Percentiles rank a stretch among this genome's conserved stretches.
Conservation (phyloP, 2,329 filamentous ascomycete genomes). For the Fusarium burgessii region DNA sequence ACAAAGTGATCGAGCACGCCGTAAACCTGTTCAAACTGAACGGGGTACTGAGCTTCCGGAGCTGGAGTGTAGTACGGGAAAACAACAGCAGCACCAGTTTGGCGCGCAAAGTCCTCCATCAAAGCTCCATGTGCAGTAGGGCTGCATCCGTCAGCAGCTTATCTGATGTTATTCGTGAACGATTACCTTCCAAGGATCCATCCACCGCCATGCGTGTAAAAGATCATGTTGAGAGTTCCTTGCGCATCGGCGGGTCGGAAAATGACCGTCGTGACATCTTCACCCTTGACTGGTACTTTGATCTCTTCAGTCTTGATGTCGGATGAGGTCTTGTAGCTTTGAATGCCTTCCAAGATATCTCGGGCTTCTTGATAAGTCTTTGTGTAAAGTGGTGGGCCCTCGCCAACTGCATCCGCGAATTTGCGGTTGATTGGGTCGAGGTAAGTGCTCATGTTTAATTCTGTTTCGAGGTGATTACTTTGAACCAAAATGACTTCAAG, state of each 20-base stretch:
- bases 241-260: constrained; percentile 7
- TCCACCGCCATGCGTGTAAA: constrained; percentile 29
- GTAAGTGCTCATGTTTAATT: constrained; percentile 12
- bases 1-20: constrained; percentile 18
- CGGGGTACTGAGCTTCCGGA: constrained; percentile 27
- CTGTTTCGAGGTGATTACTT: too few species aligned
- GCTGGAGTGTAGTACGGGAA: constrained; percentile 33
- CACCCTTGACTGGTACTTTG: constrained; percentile 6
- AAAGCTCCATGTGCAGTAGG: constrained; percentile 14
- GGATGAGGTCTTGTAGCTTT: constrained; percentile 7
- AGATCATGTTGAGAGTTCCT: constrained; percentile 27
- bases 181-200: constrained; percentile 31
- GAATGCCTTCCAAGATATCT: constrained; percentile 21
- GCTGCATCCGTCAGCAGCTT: background rate
- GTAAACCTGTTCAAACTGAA: constrained; percentile 27
- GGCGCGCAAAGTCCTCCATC: constrained; percentile 28
- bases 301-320: constrained; percentile 11
- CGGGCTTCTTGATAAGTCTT: constrained; percentile 28
- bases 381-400: constrained; percentile 22
- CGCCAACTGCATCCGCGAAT: constrained; percentile 13
- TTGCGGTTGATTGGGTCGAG: constrained; percentile 21
- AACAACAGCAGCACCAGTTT: constrained; percentile 23
- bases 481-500: too few species aligned
- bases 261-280: background rate
- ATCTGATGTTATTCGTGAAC: fast-evolving